Base-by-base conservation (phyloP, 2,329 filamentous ascomycete species). In the Ceratocystis papillata region DNA sequence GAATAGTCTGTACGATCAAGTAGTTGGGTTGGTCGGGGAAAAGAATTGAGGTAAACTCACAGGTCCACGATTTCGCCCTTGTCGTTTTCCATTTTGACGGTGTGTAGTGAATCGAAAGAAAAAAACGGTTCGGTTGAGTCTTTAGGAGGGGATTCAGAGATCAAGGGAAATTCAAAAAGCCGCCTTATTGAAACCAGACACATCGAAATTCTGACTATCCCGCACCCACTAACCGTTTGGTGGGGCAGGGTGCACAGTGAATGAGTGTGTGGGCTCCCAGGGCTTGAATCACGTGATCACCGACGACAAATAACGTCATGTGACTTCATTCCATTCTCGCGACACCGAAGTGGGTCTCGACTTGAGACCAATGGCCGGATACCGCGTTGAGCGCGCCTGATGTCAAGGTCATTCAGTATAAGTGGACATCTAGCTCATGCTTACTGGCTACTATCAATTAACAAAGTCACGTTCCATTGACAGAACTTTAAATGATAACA, bases 41-140 rank as follows among this genome's bases (percentile, higher is more conserved):
- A 53, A 44, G 20, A 22, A 41, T 33, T 44, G 28, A 53, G 46
- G 44, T 41, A 68, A 72, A 80, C 87, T 81, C 87, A 96, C 90
- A 96, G 91, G 83, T 97, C 93, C 80, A 97, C 94, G 83, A 96
- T 92, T 82, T 97, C 91, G 83, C 93, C 93, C 83, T 91, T 91
- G 85, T 97, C 94, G 91, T 99, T 99, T 87, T 99, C 94, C 94
- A 97, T 99, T 81, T 85, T 92, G 77, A 76, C 79, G 76, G 64
- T 66, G 55, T 68, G 67, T 66, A 65, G 44, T 66, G 67, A 67
- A 65, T 65, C 67, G 68, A 69, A 68, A 65, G 37, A 41, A 66
- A 68, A 65, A 68, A 61, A 66, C 46, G 67, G 61, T 66, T 68
- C 65, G 67, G 67, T 64, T 68, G 64, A 46, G 55, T 68, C 60